Evolutionary conservation across 2,329 filamentous ascomycete genomes (phyloP).

Genomic region (Plenodomus biglobosus): DNA sequence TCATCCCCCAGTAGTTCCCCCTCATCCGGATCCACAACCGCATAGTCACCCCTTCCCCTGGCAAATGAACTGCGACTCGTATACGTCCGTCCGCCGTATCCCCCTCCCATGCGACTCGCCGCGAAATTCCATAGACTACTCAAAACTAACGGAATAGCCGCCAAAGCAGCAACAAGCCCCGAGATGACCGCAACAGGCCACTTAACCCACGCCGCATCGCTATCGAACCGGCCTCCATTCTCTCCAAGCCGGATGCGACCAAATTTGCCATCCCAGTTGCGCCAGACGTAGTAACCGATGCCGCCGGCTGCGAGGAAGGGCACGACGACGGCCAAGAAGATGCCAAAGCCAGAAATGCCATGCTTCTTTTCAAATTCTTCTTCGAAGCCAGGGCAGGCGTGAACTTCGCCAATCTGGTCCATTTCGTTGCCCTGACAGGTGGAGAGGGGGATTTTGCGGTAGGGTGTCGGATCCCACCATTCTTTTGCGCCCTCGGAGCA

Average conservation of each 20-base stretch:
- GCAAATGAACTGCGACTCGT: conserved; percentile 89
- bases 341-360: conserved; percentile 67
- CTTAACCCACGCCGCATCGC: conserved; percentile 74
- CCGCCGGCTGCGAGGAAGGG: conserved; percentile 71
- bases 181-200: conserved; percentile 63
- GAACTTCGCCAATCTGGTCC: conserved; percentile 64
- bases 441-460: conserved; percentile 84
- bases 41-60: conserved; percentile 82
- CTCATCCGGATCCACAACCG: conserved; percentile 87
- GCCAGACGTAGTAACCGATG: conserved; percentile 82
- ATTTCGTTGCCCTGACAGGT: conserved; percentile 78
- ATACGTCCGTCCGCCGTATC: conserved; percentile 66
- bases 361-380: conserved; percentile 76
- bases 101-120: conserved; percentile 55
- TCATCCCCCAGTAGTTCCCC: conserved; percentile 92
- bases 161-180: conserved; percentile 58
- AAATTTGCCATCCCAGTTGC: conserved; percentile 85
- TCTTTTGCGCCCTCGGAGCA: conserved; percentile 71
- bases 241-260: conserved; percentile 88
- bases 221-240: conserved; percentile 49
- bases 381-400: conserved; percentile 76
- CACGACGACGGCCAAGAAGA: conserved; percentile 83
- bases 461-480: conserved; percentile 84
- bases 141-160: conserved; percentile 65
- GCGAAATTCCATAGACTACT: conserved; percentile 71